A percentile compares a stretch with the other conserved stretches of the same genome.
These are phyloP conservation scores for Pisolithus marmoratus DNA, from an alignment of 768 basidiomycete genomes.

Conservation along the genomic window DNA sequence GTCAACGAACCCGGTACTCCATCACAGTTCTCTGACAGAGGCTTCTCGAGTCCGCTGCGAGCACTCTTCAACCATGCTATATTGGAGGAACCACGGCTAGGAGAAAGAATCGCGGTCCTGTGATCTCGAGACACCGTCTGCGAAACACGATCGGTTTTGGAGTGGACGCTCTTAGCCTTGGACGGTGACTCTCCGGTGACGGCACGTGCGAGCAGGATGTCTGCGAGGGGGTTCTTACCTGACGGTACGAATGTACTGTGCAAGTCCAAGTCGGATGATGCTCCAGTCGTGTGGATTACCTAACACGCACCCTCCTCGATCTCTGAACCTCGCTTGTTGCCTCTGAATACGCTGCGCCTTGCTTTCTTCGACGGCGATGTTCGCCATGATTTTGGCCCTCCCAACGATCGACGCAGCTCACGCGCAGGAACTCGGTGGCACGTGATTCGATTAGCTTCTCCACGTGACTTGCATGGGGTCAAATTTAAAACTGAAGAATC, in stretches of 20 bases:
- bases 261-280: background rate
- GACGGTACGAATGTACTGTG: slow-evolving; percentile 50
- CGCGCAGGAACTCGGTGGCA: no score
- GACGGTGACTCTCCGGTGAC: slow-evolving; percentile 43
- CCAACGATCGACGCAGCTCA: no score
- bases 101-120: background rate
- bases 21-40: background rate
- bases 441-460: no score
- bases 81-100: background rate
- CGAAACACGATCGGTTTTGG: background rate
- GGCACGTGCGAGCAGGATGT: slow-evolving; percentile 48
- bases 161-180: slow-evolving; percentile 13
- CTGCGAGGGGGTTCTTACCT: slow-evolving; percentile 41
- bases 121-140: background rate
- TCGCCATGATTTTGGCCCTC: background rate
- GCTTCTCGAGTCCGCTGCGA: background rate
- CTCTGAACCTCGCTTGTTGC: slow-evolving; percentile 61
- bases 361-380: slow-evolving; percentile 49
- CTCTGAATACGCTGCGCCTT: slow-evolving; percentile 54
- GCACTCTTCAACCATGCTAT: background rate
- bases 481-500: no score
- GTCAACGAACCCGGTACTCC: slow-evolving; percentile 12
- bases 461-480: no score
- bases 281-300: background rate
- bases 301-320: slow-evolving; percentile 54